Evolutionary conservation across 441 rosid genomes (phyloP), one percentile per base, ranked within the genome.

Genomic region (Hura crepitans): DNA sequence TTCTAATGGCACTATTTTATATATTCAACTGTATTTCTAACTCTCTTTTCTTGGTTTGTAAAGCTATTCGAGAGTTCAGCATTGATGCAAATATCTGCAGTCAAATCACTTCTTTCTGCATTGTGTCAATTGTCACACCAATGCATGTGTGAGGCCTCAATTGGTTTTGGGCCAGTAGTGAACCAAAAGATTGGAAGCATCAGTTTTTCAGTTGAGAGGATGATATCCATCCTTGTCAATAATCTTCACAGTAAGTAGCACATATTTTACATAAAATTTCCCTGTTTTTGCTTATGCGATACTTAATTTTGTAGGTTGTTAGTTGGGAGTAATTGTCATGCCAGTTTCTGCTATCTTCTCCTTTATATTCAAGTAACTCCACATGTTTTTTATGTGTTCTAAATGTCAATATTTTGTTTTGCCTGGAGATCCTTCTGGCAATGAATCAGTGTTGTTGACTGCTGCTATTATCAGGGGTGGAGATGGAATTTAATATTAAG

Each of bases 41-140:
- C 81, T 66, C 62, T 67, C 2, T 82, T 86, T 81, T 80, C 68
- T 78, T 78, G 42, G 56, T 77, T 74, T 76, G 66, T 72, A 71
- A 71, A 95, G 99, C 85, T 96, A 69, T 96, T 96, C 76, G 98
- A 92, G 87, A 96, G 99, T 90, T 96, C 99, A 17, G 96, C 96
- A 57, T 76, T 93, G 85, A 96, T 96, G 99, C 91, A 91, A 80
- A 78, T 89, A 77, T 88, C 96, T 74, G 96, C 99, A 43, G 98
- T 96, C 76, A 89, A 89, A 81, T 88, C 99, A 70, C 99, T 96
- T 81, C 91, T 96, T 65, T 86, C 88, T 82, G 97, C 98, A 63
- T 87, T 96, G 56, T 81, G 80, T 63, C 92, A 89, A 81, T 71
- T 96, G 76, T 93, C 97, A 54, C 87, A 87, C 79, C 97, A 96